Percentiles rank a stretch among this genome's conserved stretches.
phyloP scores from a whole-genome alignment of 2,329 filamentous ascomycete genomes.

The Aaosphaeria pasadenensis region DNA sequence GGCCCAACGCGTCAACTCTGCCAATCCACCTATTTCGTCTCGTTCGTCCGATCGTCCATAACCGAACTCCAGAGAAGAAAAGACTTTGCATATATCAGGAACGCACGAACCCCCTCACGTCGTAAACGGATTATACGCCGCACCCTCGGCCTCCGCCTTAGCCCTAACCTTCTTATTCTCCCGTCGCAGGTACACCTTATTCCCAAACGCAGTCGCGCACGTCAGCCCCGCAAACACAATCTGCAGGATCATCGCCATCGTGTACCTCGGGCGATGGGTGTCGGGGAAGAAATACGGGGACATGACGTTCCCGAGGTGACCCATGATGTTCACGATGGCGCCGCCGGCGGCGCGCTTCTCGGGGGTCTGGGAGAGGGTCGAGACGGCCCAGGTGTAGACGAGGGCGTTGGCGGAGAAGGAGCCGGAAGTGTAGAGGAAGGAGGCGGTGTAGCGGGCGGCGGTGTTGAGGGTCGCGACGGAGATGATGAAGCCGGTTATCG shows the following conservation, averaged over 20 bases:
- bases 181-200: constrained; percentile 4
- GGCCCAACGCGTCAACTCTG: no score
- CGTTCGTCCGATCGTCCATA: no score
- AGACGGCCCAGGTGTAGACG: constrained; percentile 36
- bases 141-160: background rate
- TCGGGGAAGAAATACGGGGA: constrained; percentile 39
- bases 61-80: no score
- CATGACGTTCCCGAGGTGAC: constrained; percentile 40
- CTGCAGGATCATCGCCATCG: constrained; percentile 13
- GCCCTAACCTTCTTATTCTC: background rate
- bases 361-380: constrained; percentile 33
- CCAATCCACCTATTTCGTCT: no score
- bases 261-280: constrained; percentile 9
- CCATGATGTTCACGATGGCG: constrained; percentile 38
- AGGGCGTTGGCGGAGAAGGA: constrained; percentile 35
- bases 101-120: background rate
- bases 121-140: background rate
- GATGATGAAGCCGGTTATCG: constrained; percentile 13
- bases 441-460: constrained; percentile 20
- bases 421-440: constrained; percentile 33
- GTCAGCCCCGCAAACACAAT: constrained; percentile 11
- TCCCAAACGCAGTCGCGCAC: constrained; percentile 5
- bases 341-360: constrained; percentile 39
- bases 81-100: no score
- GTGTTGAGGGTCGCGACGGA: constrained; percentile 10